These are phyloP conservation scores for Colletotrichum shisoi DNA, from an alignment of 2,329 filamentous ascomycete genomes.

Conservation along the genomic window DNA sequence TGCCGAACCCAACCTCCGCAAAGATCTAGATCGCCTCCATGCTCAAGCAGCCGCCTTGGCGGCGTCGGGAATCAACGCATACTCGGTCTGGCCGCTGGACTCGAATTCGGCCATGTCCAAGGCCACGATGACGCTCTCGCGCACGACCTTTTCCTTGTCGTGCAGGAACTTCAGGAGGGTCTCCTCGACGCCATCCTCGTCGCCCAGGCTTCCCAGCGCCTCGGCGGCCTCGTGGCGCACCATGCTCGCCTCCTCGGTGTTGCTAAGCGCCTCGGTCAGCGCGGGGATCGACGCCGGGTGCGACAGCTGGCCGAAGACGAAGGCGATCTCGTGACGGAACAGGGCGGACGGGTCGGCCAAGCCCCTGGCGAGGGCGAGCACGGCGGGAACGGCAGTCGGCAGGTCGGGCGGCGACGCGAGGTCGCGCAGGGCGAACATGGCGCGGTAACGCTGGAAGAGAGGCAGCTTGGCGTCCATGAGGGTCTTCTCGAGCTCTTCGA, in stretches of 20 bases:
- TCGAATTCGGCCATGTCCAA: slow-evolving; percentile 98
- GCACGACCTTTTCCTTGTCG: slow-evolving; percentile 90
- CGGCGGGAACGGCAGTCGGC: slow-evolving; percentile 85
- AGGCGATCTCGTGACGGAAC: slow-evolving; percentile 97
- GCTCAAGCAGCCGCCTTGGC: slow-evolving; percentile 53
- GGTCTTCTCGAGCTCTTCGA: slow-evolving; percentile 76
- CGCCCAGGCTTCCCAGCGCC: slow-evolving; percentile 90
- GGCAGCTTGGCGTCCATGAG: slow-evolving; percentile 81
- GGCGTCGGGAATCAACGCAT: slow-evolving; percentile 83
- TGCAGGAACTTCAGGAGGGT: slow-evolving; percentile 82
- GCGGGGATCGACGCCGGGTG: slow-evolving; percentile 97
- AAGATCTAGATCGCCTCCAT: slow-evolving; percentile 23
- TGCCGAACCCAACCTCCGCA: slow-evolving; percentile 29
- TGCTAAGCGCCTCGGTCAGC: slow-evolving; percentile 77
- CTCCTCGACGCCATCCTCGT: slow-evolving; percentile 91
- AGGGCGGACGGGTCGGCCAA: slow-evolving; percentile 86
- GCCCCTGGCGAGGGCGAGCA: slow-evolving; percentile 84
- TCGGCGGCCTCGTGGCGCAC: slow-evolving; percentile 97
- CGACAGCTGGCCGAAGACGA: slow-evolving; percentile 95
- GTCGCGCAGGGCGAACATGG: slow-evolving; percentile 97
- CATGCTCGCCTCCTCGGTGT: slow-evolving; percentile 89
- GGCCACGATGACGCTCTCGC: slow-evolving; percentile 93
- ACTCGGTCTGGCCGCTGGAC: slow-evolving; percentile 85
- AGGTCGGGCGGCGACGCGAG: slow-evolving; percentile 92
- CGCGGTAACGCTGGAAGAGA: slow-evolving; percentile 91